Evolutionary conservation across 2,329 filamentous ascomycete species (phyloP), one percentile per base, ranked within the genome.

Genomic region (Paraphoma chrysanthemicola): DNA sequence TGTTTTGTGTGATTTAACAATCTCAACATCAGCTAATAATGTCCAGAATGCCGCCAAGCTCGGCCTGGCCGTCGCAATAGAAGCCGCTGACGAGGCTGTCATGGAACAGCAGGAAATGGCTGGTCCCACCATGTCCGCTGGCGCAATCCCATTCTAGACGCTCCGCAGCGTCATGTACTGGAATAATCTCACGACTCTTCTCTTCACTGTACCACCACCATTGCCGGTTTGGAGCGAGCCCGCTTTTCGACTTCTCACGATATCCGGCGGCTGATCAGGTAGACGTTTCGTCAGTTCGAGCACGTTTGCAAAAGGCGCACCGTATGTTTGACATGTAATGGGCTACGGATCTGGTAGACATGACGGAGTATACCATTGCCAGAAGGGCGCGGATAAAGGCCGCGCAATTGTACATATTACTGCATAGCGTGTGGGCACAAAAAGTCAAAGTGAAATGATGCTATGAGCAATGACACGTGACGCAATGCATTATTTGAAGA

Each of bases 1-100:
- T 78, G 91, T 84, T 16, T 38, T 38, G n/a, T 48, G 28, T n/a
- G 10, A 38, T 38, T 3, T 2, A 3, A n/a, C 33, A 38, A 38
- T 11, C 6, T 38, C 10, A 38, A 38, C 33, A 23, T 38, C 10
- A 77, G 68, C 78, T 64, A 31, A 28, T 11, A 14, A 39, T 12
- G 12, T 12, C 28, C 64, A 99, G 95, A 92, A 95, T 88, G 86
- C 90, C 82, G 92, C 94, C 68, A 98, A 98, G 85, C 87, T 98
- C 69, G 95, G 95, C 68, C 86, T 99, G 63, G 93, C 92, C 59
- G 92, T 99, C 69, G 96, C 93, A 44, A 78, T 79, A 67, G 77
- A 79, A 63, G 73, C 74, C 41, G 73, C 75, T 33, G 74, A 76
- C 58, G 71, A 76, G 63, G 77, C 77, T 50, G 73, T 78, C 50